Base-by-base conservation (phyloP, 2,329 filamentous ascomycete genomes). In the Nigrospora sphaerica region DNA sequence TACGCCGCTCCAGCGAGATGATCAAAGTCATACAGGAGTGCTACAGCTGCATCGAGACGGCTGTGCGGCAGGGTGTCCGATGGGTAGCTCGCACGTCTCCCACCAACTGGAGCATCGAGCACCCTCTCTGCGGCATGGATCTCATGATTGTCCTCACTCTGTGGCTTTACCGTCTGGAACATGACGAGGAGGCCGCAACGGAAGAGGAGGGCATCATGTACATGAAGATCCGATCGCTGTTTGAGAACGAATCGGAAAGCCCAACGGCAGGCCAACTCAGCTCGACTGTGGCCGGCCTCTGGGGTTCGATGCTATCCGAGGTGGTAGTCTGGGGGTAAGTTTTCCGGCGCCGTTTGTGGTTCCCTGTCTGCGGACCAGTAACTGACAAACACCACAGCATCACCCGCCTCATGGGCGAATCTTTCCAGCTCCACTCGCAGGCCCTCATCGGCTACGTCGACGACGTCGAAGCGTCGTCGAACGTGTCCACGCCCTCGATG, bases 251-350 rank as follows among this genome's bases (percentile, higher is more conserved):
- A 61, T 81, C 88, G 45, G 85, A 92, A 49, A 88, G 95, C 60
- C 76, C 82, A 19, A 88, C 88, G 64, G 85, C 85, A 53, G 77
- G 95, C 50, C 61, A 63, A 64, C 74, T 98, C 56, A 96, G 92
- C 73, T 93, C 91, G n/a, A 89, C 89, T 44, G 92, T 98, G 38
- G 91, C 92, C 52, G 83, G 88, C 59, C 81, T 97, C 39, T 98
- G 93, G 93, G 93, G 92, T 58, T 92, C 89, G 53, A 96, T 97
- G 86, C 83, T 97, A 54, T 93, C 97, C 63, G 93, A 96, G 70
- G 93, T 97, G 52, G 92, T 97, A 57, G 93, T 98, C 50, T 97
- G 93, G 93, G 93, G 93, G 90, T 95, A 85, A 81, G 90, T 86
- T 44, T n/a, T 11, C 7, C 19, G 12, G 12, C 19, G 16, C 35